These are phyloP conservation scores for Fremontodendron californicum DNA, from an alignment of 345 rosid species.

Conservation along the genomic window DNA sequence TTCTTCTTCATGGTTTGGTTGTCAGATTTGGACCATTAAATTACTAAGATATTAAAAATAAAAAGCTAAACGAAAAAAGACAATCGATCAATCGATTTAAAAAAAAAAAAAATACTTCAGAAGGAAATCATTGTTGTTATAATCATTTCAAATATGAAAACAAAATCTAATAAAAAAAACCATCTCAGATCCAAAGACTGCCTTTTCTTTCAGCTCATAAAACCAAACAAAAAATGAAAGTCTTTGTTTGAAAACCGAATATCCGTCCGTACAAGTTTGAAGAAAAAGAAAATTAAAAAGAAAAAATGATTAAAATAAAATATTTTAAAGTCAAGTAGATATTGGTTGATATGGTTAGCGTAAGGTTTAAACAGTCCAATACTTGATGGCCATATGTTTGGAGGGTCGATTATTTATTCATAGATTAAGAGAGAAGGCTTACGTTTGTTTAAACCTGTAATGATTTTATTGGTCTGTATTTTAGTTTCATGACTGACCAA, in stretches of 20 bases:
- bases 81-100: not conserved
- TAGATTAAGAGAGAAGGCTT: not conserved
- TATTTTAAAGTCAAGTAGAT: not conserved
- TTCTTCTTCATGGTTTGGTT: slow-evolving; percentile 58
- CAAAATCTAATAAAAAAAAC: not conserved
- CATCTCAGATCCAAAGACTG: slow-evolving; percentile 27
- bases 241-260: slow-evolving; percentile 30
- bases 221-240: not conserved
- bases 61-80: not conserved
- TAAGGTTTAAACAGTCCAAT: not conserved
- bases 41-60: slow-evolving; percentile 11
- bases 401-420: not conserved
- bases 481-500: not conserved
- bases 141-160: not conserved
- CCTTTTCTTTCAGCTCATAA: not conserved
- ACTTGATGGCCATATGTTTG: not conserved
- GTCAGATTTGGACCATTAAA: slow-evolving; percentile 42
- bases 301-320: no score
- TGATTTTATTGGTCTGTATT: not conserved
- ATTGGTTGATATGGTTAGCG: not conserved
- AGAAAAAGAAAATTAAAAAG: not conserved
- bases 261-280: slow-evolving; percentile 44
- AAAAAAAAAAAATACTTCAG: slow-evolving; percentile 4
- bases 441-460: not conserved
- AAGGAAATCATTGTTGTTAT: slow-evolving; percentile 16